These are phyloP conservation scores for Solanum pennellii DNA, from an alignment of 257 asterid species.

Conservation along the genomic window DNA sequence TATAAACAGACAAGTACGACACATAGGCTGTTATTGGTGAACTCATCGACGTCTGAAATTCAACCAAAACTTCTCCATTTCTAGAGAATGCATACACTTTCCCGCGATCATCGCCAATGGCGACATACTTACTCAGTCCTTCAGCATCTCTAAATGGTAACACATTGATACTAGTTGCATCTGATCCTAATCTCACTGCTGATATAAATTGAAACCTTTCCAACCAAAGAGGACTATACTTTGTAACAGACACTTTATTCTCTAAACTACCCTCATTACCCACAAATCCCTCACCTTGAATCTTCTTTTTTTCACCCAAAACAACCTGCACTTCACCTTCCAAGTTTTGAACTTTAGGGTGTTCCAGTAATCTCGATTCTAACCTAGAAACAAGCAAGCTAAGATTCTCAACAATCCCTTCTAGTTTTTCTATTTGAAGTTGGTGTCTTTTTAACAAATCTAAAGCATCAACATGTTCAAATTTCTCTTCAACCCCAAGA, in stretches of 20 bases:
- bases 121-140: conserved; percentile 65
- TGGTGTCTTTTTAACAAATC: conserved; percentile 38
- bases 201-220: conserved; percentile 84
- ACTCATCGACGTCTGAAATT: conserved; percentile 32
- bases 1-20: conserved; percentile 54
- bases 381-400: conserved; percentile 49
- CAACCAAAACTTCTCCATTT: conserved; percentile 60
- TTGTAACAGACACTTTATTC: conserved; percentile 31
- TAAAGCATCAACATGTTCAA: conserved; percentile 3
- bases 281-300: background rate
- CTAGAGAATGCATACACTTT: conserved; percentile 44
- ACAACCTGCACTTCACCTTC: conserved; percentile 10
- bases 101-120: conserved; percentile 75
- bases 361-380: conserved; percentile 42
- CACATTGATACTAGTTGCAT: conserved; percentile 51
- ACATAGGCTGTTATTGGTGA: conserved; percentile 44
- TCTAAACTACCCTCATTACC: conserved; percentile 11
- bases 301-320: background rate
- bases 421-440: conserved; percentile 57
- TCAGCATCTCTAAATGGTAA: conserved; percentile 75
- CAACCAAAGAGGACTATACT: conserved; percentile 75
- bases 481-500: background rate
- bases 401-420: conserved; percentile 52
- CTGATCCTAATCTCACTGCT: conserved; percentile 71
- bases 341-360: conserved; percentile 8